These are phyloP conservation scores for Mortierella sp. DNA, from an alignment of 371 early-diverging fungal species.

Conservation along the genomic window DNA sequence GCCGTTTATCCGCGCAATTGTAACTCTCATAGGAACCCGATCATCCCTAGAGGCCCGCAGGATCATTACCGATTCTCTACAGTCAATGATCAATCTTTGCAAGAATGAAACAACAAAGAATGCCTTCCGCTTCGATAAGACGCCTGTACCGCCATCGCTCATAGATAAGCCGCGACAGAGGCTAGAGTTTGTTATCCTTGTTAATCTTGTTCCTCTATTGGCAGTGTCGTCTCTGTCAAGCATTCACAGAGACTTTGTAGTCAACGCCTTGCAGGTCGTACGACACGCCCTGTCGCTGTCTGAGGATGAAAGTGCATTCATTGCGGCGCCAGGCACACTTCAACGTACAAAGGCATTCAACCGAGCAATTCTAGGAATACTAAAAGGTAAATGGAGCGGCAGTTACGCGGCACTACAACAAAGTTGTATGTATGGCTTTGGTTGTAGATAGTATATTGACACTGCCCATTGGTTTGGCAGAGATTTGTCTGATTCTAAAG, in stretches of 20 bases:
- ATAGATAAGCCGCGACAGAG: slow-evolving; percentile 35
- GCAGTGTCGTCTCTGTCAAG: slow-evolving; percentile 18
- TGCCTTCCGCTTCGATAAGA: slow-evolving; percentile 20
- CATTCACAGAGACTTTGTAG: slow-evolving; percentile 23
- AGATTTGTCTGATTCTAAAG: slow-evolving; percentile 14
- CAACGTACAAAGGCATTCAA: slow-evolving; percentile 20
- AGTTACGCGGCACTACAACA: too few relatives aligned
- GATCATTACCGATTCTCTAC: slow-evolving; percentile 15
- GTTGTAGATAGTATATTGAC: neutral
- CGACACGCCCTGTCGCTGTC: slow-evolving; percentile 17
- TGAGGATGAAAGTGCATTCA: slow-evolving; percentile 18
- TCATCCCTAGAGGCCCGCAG: slow-evolving; percentile 5
- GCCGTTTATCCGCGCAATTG: neutral
- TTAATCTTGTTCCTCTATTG: slow-evolving; percentile 24
- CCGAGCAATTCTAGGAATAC: slow-evolving; percentile 16
- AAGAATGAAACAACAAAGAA: slow-evolving; percentile 9
- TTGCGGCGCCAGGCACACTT: neutral
- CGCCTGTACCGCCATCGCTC: slow-evolving; percentile 4
- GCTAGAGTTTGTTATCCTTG: slow-evolving; percentile 34
- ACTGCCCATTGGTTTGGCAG: slow-evolving; percentile 5
- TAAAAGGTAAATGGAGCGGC: slow-evolving; percentile 19
- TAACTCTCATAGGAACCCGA: slow-evolving; percentile 10
- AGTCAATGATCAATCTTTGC: slow-evolving; percentile 31
- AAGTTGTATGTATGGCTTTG: neutral
- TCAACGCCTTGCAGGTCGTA: slow-evolving; percentile 11